A percentile compares a stretch with the other conserved stretches of the same genome.
phyloP scores from a whole-genome alignment of 495 filamentous ascomycete species.

The Hypomontagnella submonticulosa region DNA sequence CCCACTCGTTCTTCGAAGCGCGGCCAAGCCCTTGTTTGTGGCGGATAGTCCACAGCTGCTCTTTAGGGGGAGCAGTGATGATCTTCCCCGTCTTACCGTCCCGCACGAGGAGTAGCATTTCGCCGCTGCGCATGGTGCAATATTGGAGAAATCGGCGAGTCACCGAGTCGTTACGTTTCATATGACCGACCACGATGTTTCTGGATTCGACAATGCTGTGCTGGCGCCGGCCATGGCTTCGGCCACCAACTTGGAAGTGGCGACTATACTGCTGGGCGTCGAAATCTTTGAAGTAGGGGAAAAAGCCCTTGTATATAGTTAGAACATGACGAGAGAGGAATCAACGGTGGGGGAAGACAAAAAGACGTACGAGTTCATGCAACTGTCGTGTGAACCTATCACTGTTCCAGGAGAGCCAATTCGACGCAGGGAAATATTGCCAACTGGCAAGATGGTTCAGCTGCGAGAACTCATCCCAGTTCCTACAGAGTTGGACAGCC shows the following conservation, averaged over 20 bases:
- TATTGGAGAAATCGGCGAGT: slow-evolving; percentile 65
- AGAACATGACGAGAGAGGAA: slow-evolving; percentile 2
- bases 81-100: slow-evolving; percentile 62
- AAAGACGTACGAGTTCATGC: slow-evolving; percentile 50
- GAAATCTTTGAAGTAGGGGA: slow-evolving; percentile 55
- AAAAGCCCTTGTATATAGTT: slow-evolving; percentile 52
- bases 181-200: slow-evolving; percentile 62
- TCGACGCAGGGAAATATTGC: slow-evolving; percentile 62
- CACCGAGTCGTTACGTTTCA: slow-evolving; percentile 61
- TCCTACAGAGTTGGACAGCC: slow-evolving; percentile 63
- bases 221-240: slow-evolving; percentile 47
- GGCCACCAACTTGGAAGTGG: slow-evolving; percentile 48
- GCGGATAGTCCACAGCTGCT: slow-evolving; percentile 59
- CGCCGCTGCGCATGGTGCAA: slow-evolving; percentile 54
- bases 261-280: slow-evolving; percentile 47
- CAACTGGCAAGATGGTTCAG: slow-evolving; percentile 59
- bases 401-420: slow-evolving; percentile 57
- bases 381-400: slow-evolving; percentile 53
- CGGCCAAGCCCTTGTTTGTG: slow-evolving; percentile 57
- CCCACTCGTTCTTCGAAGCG: slow-evolving; percentile 57
- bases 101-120: slow-evolving; percentile 56
- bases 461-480: slow-evolving; percentile 66
- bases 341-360: background rate
- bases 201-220: slow-evolving; percentile 56
- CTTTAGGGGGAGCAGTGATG: slow-evolving; percentile 54